Percentiles rank a stretch among this genome's conserved stretches.
phyloP scores from a whole-genome alignment of 192 early-diverging fungal species.

The Gryganskiella cystojenkinii region DNA sequence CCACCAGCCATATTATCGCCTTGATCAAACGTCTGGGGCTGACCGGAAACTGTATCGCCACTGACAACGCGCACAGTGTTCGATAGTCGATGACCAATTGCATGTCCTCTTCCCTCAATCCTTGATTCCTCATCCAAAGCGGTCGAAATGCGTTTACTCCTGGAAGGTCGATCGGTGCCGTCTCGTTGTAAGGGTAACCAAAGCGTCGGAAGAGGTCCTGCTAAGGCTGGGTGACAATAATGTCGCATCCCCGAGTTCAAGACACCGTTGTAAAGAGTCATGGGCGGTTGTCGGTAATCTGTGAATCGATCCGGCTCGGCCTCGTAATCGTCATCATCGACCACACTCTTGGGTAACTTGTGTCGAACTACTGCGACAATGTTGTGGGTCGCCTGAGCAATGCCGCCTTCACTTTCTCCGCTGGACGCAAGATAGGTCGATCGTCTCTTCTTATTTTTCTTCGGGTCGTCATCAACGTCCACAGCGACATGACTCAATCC shows the following conservation, averaged over 20 bases:
- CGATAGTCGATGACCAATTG: not conserved
- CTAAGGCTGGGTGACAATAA: constrained; percentile 74
- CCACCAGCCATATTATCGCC: constrained; percentile 47
- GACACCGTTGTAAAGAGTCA: constrained; percentile 75
- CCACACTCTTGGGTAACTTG: constrained; percentile 26
- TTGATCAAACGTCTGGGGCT: constrained; percentile 23
- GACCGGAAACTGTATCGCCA: not conserved
- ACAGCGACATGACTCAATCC: constrained; percentile 13
- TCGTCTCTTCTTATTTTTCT: not conserved
- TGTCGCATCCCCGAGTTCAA: constrained; percentile 77
- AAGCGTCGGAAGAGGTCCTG: constrained; percentile 72
- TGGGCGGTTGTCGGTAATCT: constrained; percentile 78
- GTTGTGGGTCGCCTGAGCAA: too few species aligned
- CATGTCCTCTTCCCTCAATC: not conserved
- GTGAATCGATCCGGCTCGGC: constrained; percentile 73
- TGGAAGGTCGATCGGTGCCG: not conserved
- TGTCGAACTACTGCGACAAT: constrained; percentile 4
- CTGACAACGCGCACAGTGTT: too few species aligned
- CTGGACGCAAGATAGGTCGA: not conserved
- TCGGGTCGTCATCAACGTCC: not conserved
- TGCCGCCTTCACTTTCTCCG: not conserved
- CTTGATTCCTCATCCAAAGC: constrained; percentile 8
- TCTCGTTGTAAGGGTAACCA: constrained; percentile 74
- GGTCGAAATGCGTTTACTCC: not conserved
- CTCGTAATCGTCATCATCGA: constrained; percentile 73